Conservation (phyloP, 768 basidiomycete genomes). For the Pisolithus sp. region DNA sequence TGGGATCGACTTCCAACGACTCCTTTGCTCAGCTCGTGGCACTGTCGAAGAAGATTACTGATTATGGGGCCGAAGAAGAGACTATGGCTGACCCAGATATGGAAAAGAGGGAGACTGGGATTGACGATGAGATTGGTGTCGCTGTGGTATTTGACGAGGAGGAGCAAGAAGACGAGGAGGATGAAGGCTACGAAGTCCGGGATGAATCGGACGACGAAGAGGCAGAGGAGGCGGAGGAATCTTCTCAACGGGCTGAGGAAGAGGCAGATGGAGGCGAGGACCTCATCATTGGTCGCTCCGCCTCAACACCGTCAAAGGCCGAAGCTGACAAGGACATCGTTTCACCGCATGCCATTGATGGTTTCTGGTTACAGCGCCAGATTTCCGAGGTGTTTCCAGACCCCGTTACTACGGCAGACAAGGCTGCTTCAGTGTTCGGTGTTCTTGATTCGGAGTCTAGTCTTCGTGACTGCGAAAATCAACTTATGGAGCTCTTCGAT, state of each 20-base stretch:
- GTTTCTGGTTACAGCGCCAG: conserved; percentile 97
- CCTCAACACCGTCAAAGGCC: conserved; percentile 40
- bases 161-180: conserved; percentile 90
- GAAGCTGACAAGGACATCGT: conserved; percentile 74
- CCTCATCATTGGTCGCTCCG: conserved; percentile 72
- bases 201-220: conserved; percentile 78
- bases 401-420: conserved; percentile 89
- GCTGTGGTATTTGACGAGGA: conserved; percentile 98
- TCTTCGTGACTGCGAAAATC: conserved; percentile 90
- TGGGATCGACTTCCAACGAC: conserved; percentile 63
- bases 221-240: conserved; percentile 43
- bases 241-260: conserved; percentile 36
- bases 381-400: conserved; percentile 89
- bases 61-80: conserved; percentile 88
- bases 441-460: conserved; percentile 83
- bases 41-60: conserved; percentile 91
- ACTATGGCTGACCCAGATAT: conserved; percentile 68
- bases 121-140: conserved; percentile 95
- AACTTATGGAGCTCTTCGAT: conserved; percentile 94
- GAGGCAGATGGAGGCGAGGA: conserved; percentile 56
- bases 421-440: conserved; percentile 76
- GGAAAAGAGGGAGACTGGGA: conserved; percentile 79
- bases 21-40: conserved; percentile 76
- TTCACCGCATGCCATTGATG: conserved; percentile 88
- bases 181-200: conserved; percentile 79